Conservation (phyloP, 257 asterid genomes). For the Nicotiana obtusifolia region DNA sequence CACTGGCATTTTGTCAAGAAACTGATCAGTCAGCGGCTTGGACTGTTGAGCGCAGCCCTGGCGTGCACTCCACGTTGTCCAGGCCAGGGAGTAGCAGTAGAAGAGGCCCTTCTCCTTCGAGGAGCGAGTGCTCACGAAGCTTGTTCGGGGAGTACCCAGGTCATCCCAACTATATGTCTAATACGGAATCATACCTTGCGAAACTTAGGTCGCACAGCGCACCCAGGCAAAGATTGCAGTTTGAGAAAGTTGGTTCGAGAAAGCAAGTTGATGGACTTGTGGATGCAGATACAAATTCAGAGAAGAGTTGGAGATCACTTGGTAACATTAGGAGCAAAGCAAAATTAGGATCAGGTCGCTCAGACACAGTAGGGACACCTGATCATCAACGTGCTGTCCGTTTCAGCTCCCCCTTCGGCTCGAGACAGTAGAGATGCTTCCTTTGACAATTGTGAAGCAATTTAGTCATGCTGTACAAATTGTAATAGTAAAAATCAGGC, state of each 20-base stretch:
- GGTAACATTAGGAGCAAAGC: conserved; percentile 25
- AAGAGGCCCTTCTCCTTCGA: conserved; percentile 54
- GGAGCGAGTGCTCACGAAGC: conserved; percentile 68
- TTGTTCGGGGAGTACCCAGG: conserved; percentile 47
- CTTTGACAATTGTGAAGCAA: background rate
- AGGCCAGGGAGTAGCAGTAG: conserved; percentile 46
- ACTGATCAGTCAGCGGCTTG: conserved; percentile 32
- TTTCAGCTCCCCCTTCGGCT: conserved; percentile 19
- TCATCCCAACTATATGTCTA: conserved; percentile 80
- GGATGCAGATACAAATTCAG: conserved; percentile 57
- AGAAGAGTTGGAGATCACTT: conserved; percentile 39
- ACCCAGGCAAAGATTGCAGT: conserved; percentile 76
- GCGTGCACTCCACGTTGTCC: conserved; percentile 46
- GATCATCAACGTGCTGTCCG: conserved; percentile 15
- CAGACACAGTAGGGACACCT: conserved; percentile 29
- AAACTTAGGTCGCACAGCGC: conserved; percentile 87
- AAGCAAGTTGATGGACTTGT: conserved; percentile 31
- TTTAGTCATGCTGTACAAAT: background rate
- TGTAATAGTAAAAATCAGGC: background rate
- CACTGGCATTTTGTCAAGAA: conserved; percentile 37
- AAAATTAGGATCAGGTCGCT: conserved; percentile 20
- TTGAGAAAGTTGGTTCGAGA: conserved; percentile 38
- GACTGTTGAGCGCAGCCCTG: conserved; percentile 60
- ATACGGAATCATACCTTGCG: conserved; percentile 73
- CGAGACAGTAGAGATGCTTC: conserved; percentile 22